These are phyloP conservation scores for Rhizopogon rudus DNA, from an alignment of 768 basidiomycete species.

Conservation along the genomic window DNA sequence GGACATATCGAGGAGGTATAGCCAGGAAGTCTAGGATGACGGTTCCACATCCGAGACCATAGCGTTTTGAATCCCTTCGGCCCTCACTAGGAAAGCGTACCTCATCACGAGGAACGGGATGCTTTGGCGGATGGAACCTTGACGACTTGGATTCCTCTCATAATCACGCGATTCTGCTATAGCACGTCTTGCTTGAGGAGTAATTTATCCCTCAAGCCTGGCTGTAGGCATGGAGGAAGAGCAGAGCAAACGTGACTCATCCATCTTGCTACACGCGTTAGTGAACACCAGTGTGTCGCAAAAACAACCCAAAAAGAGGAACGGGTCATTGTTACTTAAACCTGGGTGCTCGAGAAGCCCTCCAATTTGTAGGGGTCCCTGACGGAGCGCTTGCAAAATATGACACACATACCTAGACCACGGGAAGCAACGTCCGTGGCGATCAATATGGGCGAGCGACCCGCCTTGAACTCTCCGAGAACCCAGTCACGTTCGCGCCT, in stretches of 20 bases:
- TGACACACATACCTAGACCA: conserved; percentile 91
- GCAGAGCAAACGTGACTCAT: not conserved
- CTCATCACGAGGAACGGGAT: not conserved
- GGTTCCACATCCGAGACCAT: not conserved
- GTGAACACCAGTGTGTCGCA: conserved; percentile 2
- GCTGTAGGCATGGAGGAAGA: conserved; percentile 1
- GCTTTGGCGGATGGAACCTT: conserved; percentile 3
- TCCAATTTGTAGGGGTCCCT: conserved; percentile 12
- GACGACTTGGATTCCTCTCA: conserved; percentile 2
- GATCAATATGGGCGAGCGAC: conserved; percentile 94
- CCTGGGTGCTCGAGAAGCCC: conserved; percentile 1
- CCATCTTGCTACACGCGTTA: conserved; percentile 2
- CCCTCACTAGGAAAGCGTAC: not conserved
- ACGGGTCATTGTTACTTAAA: conserved; percentile 1
- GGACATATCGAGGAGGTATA: conserved; percentile 15
- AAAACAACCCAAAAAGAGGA: not conserved
- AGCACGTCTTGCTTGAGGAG: conserved; percentile 1
- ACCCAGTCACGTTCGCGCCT: conserved; percentile 99
- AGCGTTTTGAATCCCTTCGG: not conserved
- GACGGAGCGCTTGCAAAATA: conserved; percentile 44
- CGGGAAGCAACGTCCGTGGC: conserved; percentile 99
- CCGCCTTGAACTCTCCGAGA: conserved; percentile 95
- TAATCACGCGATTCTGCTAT: conserved; percentile 3
- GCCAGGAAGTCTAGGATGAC: conserved; percentile 13
- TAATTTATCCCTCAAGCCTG: not conserved